Base-by-base conservation (phyloP, 2,329 filamentous ascomycete species). In the Colletotrichum musicola region DNA sequence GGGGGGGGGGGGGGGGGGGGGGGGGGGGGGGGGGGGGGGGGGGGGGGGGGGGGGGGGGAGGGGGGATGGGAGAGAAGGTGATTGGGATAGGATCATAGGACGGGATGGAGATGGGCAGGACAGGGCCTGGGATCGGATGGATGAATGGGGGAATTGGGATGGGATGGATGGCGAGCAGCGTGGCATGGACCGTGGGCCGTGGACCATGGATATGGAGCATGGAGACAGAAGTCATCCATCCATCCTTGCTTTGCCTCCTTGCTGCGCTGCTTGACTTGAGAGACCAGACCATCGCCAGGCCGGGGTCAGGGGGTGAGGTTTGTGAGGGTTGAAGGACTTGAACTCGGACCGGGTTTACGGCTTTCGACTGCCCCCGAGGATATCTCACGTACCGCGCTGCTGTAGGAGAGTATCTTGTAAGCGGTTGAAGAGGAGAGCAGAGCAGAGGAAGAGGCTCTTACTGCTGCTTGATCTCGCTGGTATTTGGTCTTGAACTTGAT, bases 31-130 rank as follows among this genome's bases (percentile, higher is more conserved):
- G 30, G 30, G 30, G 27, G 9, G 27, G 46, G 16, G 27, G 42
- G 22, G 6, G n/a, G n/a, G n/a, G n/a, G n/a, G n/a, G n/a, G n/a
- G n/a, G n/a, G n/a, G n/a, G n/a, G n/a, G n/a, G n/a, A n/a, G n/a
- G 27, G 7, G 30, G 30, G 30, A 35, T 35, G 7, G 9, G 30
- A 35, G 30, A 35, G 30, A 35, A 35, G 30, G 30, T 35, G 57
- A 30, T 49, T 51, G n/a, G 55, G 62, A 47, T 59, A 55, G 65
- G 62, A 65, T 51, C 55, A 47, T 59, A 55, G 65, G 62, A 65
- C 56, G 50, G 55, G 60, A 69, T 66, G 42, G 57, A n/a, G 9
- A 49, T 22, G 57, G 51, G 55, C 49, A 47, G 44, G 18, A 7
- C 30, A 35, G 30, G 16, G 40, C 25, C 7, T 20, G 57, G 57